Percentiles rank a stretch among this genome's conserved stretches.
Evolutionary conservation across 2,329 filamentous ascomycete species (phyloP).

Genomic region (Geosmithia flava): DNA sequence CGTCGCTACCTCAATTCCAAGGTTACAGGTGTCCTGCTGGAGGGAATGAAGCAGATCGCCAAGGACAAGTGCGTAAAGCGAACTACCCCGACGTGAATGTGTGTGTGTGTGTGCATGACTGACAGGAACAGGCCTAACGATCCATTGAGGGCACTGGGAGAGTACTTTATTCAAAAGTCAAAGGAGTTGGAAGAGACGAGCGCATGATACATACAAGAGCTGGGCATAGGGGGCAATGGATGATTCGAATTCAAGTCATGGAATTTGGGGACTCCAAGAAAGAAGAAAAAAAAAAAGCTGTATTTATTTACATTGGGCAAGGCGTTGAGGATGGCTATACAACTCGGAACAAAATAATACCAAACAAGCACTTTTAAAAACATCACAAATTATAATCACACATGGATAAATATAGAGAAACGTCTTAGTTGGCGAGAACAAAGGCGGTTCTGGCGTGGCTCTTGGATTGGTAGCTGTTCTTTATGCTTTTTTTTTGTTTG

Average conservation of each 20-base stretch:
- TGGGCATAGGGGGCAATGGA: no score
- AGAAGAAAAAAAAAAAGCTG: no score
- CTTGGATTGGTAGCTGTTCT: constrained; percentile 11
- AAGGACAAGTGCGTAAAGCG: constrained; percentile 53
- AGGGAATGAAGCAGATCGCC: constrained; percentile 63
- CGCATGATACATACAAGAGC: no score
- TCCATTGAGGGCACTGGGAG: constrained; percentile 26
- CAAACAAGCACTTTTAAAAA: not conserved
- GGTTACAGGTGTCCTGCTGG: constrained; percentile 54
- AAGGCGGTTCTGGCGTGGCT: constrained; percentile 1
- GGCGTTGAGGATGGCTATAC: not conserved
- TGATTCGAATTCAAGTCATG: no score
- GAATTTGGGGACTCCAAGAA: no score
- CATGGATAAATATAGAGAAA: not conserved
- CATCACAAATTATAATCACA: not conserved
- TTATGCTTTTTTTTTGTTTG: constrained; percentile 16
- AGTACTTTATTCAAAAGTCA: constrained; percentile 57
- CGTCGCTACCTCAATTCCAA: constrained; percentile 61
- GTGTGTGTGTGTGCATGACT: not conserved
- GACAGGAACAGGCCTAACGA: constrained; percentile 41
- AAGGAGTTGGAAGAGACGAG: constrained; percentile 43
- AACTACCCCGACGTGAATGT: constrained; percentile 9
- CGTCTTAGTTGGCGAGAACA: not conserved
- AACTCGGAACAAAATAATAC: not conserved
- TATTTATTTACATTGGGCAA: not conserved